Conservation (phyloP, 1,284 basidiomycete species). For the Crocinoboletus sp. region DNA sequence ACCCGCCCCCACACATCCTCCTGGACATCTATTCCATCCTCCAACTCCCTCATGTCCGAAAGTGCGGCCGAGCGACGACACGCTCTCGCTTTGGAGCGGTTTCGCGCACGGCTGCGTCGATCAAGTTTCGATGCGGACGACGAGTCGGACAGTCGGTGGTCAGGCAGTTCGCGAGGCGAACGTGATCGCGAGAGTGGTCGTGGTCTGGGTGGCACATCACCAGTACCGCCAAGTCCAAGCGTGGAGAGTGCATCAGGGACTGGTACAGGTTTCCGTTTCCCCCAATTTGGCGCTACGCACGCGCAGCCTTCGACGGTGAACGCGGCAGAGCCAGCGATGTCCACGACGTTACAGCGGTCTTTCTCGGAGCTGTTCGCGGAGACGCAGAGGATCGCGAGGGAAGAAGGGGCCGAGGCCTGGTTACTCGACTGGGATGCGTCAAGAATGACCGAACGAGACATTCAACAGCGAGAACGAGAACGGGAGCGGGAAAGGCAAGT, state of each 20-base stretch:
- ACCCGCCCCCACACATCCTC: conserved; percentile 23
- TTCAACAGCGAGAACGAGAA: conserved; percentile 7
- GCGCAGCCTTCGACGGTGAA: conserved; percentile 1
- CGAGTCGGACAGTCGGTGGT: conserved; percentile 25
- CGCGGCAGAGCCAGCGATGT: conserved; percentile 4
- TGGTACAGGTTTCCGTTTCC: conserved; percentile 8
- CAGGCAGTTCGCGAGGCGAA: conserved; percentile 17
- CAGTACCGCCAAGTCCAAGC: conserved; percentile 13
- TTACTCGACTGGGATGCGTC: conserved; percentile 19
- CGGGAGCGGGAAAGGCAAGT: conserved; percentile 13
- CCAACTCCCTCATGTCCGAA: conserved; percentile 42
- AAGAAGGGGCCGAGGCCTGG: conserved; percentile 17
- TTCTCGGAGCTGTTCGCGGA: conserved; percentile 26
- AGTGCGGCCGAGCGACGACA: conserved; percentile 39
- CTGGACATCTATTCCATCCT: conserved; percentile 31
- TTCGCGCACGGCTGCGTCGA: conserved; percentile 18
- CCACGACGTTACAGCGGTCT: conserved; percentile 21
- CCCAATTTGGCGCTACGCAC: conserved; percentile 2
- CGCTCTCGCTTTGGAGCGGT: conserved; percentile 30
- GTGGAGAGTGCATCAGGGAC: conserved; percentile 14
- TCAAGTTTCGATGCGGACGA: conserved; percentile 28
- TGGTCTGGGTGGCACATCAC: conserved; percentile 14
- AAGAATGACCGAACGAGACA: conserved; percentile 9
- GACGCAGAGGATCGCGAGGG: conserved; percentile 7
- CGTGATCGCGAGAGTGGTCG: conserved; percentile 14